A percentile compares a stretch with the other conserved stretches of the same genome.
Conservation (phyloP, 2,329 filamentous ascomycete species). For the Cladophialophora bantiana region DNA sequence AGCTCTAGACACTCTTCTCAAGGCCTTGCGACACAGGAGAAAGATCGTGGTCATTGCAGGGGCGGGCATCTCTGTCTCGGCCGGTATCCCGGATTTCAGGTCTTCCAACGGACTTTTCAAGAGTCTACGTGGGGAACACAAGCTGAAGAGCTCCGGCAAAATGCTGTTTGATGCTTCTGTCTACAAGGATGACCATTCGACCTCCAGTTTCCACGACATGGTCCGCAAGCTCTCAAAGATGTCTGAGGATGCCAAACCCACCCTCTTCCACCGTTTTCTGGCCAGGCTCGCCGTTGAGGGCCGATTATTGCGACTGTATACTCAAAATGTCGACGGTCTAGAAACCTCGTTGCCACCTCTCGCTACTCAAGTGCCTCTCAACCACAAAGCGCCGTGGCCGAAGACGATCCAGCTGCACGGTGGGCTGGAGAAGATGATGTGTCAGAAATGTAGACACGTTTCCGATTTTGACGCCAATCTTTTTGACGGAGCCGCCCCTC, state of each 20-base stretch:
- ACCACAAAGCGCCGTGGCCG: slow-evolving; percentile 88
- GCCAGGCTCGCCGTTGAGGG: slow-evolving; percentile 88
- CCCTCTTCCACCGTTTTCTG: slow-evolving; percentile 89
- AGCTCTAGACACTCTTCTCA: slow-evolving; percentile 73
- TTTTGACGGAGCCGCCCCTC: slow-evolving; percentile 84
- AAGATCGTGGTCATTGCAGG: slow-evolving; percentile 97
- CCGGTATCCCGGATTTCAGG: slow-evolving; percentile 96
- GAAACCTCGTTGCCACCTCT: slow-evolving; percentile 84
- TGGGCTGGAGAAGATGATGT: slow-evolving; percentile 94
- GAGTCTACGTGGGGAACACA: slow-evolving; percentile 82
- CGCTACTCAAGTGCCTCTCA: slow-evolving; percentile 79
- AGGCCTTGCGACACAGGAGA: slow-evolving; percentile 82
- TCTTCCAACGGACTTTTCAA: slow-evolving; percentile 90
- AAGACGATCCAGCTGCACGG: slow-evolving; percentile 92
- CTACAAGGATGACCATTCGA: slow-evolving; percentile 89
- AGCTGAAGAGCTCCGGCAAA: slow-evolving; percentile 91
- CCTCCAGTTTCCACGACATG: slow-evolving; percentile 94
- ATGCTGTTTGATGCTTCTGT: slow-evolving; percentile 97
- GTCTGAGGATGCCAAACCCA: slow-evolving; percentile 78
- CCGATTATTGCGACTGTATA: slow-evolving; percentile 87
- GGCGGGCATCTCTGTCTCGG: slow-evolving; percentile 94
- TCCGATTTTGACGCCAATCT: slow-evolving; percentile 77
- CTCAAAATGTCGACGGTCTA: slow-evolving; percentile 95
- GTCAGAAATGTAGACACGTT: slow-evolving; percentile 85
- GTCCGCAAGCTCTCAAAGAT: slow-evolving; percentile 84